These are phyloP conservation scores for Orychophragmus violaceus DNA, from an alignment of 345 rosid genomes.

Conservation along the genomic window DNA sequence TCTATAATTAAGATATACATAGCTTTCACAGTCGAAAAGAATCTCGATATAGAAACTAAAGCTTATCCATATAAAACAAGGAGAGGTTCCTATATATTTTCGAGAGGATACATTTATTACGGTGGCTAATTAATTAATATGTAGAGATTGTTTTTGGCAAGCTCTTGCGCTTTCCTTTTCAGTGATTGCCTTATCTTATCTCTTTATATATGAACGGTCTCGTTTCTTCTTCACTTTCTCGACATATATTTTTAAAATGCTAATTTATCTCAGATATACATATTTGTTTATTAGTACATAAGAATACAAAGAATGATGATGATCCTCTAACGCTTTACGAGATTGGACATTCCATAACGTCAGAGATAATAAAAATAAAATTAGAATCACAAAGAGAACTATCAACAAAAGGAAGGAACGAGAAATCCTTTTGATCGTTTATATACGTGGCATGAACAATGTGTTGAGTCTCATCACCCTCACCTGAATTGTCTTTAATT, in stretches of 20 bases:
- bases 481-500: neutral
- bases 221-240: neutral
- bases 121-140: neutral
- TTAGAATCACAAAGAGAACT: neutral
- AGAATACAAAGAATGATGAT: neutral
- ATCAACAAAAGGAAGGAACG: neutral
- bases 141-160: neutral
- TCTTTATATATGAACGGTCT: neutral
- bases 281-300: neutral
- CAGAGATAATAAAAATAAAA: neutral
- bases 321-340: neutral
- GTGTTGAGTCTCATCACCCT: neutral
- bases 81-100: neutral
- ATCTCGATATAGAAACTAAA: neutral
- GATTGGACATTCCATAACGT: neutral
- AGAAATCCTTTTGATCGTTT: neutral
- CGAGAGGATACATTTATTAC: neutral
- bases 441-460: neutral
- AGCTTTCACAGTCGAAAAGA: neutral
- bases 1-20: neutral
- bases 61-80: neutral
- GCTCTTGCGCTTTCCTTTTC: neutral
- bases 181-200: neutral
- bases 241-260: neutral
- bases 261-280: neutral